Percentiles rank a stretch among this genome's conserved stretches.
These are phyloP conservation scores for Saccharomyces mikatae DNA, from an alignment of 805 yeast genomes.

Conservation along the genomic window DNA sequence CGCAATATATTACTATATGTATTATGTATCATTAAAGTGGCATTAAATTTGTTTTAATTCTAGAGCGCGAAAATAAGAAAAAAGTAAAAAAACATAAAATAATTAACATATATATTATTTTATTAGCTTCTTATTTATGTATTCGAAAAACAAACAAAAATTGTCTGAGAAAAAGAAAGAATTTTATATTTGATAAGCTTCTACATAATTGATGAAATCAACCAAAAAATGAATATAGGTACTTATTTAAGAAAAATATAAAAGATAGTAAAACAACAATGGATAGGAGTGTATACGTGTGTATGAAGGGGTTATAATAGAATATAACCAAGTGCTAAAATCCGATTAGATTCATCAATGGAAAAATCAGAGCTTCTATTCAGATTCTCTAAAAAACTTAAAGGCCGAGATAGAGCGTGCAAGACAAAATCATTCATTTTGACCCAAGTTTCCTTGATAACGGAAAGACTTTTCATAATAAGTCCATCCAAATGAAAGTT, in stretches of 20 bases:
- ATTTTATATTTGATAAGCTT: neutral
- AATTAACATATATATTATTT: neutral
- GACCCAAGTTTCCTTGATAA: neutral
- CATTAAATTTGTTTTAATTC: neutral
- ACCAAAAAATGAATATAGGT: neutral
- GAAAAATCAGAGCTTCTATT: neutral
- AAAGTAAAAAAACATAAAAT: neutral
- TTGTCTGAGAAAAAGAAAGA: neutral
- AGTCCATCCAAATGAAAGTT: neutral
- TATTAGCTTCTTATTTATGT: neutral
- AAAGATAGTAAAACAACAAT: neutral
- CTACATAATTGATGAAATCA: neutral
- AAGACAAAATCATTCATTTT: neutral
- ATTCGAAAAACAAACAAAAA: neutral
- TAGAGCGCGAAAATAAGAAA: neutral
- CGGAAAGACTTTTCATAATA: neutral
- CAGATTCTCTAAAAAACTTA: neutral
- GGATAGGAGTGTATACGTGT: neutral
- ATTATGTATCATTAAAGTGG: too few species aligned
- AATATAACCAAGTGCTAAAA: constrained; percentile 14
- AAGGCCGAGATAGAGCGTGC: neutral
- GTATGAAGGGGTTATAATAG: neutral
- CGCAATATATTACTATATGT: neutral
- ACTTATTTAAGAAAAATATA: neutral
- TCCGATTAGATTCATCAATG: constrained; percentile 10